These are phyloP conservation scores for Anethum foeniculum DNA, from an alignment of 140 eudicot genomes.

Conservation along the genomic window DNA sequence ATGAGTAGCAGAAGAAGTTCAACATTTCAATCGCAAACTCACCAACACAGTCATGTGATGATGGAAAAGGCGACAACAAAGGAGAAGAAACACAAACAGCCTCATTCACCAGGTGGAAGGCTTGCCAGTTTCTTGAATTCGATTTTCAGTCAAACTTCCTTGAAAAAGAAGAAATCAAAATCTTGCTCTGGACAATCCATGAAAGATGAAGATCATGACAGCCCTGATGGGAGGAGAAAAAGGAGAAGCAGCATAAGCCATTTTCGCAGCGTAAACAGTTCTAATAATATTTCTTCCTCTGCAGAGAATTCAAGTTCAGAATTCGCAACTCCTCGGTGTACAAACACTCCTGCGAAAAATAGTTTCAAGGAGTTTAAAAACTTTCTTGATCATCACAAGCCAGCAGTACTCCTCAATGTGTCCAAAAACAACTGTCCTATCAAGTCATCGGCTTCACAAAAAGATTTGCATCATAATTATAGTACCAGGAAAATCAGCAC, in stretches of 20 bases:
- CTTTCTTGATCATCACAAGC: constrained; percentile 5
- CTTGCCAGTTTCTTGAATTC: constrained; percentile 81
- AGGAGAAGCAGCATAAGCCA: constrained; percentile 91
- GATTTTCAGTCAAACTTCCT: constrained; percentile 58
- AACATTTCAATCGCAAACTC: constrained; percentile 26
- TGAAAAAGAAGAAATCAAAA: constrained; percentile 59
- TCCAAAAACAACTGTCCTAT: neutral
- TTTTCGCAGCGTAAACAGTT: constrained; percentile 22
- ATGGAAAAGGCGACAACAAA: constrained; percentile 35
- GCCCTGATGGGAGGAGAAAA: constrained; percentile 54
- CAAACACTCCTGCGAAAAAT: constrained; percentile 41
- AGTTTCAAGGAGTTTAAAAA: constrained; percentile 5
- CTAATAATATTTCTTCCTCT: constrained; percentile 10
- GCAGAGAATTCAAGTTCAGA: constrained; percentile 47
- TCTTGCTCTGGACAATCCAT: constrained; percentile 34
- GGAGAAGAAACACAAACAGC: constrained; percentile 67
- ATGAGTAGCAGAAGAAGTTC: constrained; percentile 6
- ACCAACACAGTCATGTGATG: neutral
- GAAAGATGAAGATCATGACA: constrained; percentile 55
- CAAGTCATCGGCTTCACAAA: neutral
- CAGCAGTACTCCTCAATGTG: neutral
- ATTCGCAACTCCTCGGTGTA: constrained; percentile 55
- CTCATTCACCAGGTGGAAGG: constrained; percentile 94
- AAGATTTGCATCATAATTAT: neutral
- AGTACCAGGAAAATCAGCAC: neutral